Conservation (phyloP, 1,284 basidiomycete species). For the Waitea zeae region DNA sequence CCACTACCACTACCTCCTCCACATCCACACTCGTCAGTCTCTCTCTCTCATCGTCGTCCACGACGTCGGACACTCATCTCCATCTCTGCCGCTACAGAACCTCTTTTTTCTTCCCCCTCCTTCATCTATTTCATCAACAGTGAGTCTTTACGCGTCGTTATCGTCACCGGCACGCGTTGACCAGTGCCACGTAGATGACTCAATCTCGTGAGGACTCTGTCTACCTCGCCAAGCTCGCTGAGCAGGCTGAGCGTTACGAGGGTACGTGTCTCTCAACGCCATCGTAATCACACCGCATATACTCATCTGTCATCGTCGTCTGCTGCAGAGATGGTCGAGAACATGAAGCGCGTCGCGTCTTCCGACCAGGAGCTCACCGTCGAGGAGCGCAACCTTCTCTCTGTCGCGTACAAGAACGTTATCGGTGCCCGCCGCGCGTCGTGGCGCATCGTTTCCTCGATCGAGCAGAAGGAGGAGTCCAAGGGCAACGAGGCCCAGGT, state of each 20-base stretch:
- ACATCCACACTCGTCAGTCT: too few species aligned
- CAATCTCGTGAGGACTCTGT: slow-evolving; percentile 91
- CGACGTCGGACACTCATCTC: slow-evolving; percentile 10
- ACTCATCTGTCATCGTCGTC: slow-evolving; percentile 7
- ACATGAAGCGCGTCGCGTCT: slow-evolving; percentile 97
- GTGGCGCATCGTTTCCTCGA: slow-evolving; percentile 98
- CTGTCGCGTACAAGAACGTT: slow-evolving; percentile 99
- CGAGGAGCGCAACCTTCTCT: slow-evolving; percentile 97
- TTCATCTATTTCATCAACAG: slow-evolving; percentile 10
- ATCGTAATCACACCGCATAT: slow-evolving; percentile 7
- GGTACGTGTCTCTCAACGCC: slow-evolving; percentile 32
- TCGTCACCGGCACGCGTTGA: slow-evolving; percentile 9
- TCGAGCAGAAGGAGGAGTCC: slow-evolving; percentile 99
- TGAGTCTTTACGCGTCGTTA: slow-evolving; percentile 10
- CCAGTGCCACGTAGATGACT: too few species aligned
- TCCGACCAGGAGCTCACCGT: slow-evolving; percentile 97
- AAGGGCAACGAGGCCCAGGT: slow-evolving; percentile 99
- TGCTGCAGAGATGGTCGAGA: slow-evolving; percentile 88
- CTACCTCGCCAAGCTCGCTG: slow-evolving; percentile 98
- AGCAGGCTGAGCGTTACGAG: slow-evolving; percentile 98
- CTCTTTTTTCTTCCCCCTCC: slow-evolving; percentile 8
- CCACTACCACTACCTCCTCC: too few species aligned
- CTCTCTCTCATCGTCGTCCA: too few species aligned
- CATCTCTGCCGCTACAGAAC: slow-evolving; percentile 9
- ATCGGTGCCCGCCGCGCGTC: slow-evolving; percentile 98